These are phyloP conservation scores for Fonsecaea multimorphosa DNA, from an alignment of 2,329 filamentous ascomycete genomes.

Conservation along the genomic window DNA sequence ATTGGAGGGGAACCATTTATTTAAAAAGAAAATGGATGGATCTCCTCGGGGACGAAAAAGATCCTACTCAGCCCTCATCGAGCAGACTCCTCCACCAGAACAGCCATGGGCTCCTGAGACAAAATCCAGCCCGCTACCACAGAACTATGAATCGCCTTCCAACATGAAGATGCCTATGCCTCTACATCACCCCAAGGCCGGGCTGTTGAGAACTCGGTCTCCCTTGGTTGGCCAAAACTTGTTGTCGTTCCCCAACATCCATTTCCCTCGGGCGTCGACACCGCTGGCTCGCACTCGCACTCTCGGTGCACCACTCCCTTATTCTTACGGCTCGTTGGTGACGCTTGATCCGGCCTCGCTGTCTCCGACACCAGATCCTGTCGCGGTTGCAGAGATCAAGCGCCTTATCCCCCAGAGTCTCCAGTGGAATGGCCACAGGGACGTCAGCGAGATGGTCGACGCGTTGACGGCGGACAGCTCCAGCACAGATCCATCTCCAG, in stretches of 20 bases:
- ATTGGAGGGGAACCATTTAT: neutral
- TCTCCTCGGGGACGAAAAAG: neutral
- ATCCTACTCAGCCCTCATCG: neutral
- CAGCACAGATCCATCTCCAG: neutral
- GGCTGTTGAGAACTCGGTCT: constrained; percentile 8
- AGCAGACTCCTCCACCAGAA: neutral
- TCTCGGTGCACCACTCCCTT: constrained; percentile 8
- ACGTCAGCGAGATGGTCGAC: neutral
- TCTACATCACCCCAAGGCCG: constrained; percentile 2
- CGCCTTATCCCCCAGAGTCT: neutral
- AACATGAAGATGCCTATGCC: constrained; percentile 10
- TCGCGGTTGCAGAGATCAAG: constrained; percentile 29
- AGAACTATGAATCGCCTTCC: neutral
- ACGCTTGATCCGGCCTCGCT: constrained; percentile 27
- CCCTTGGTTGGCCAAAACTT: neutral
- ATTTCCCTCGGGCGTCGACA: neutral
- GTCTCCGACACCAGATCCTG: constrained; percentile 16
- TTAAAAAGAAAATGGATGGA: neutral
- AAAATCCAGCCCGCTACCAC: neutral
- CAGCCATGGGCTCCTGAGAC: neutral
- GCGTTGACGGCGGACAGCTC: neutral
- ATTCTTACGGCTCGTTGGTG: constrained; percentile 20
- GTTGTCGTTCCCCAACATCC: neutral
- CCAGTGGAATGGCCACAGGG: neutral
- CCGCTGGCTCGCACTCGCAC: constrained; percentile 3